Conservation (phyloP, 768 basidiomycete genomes). For the Leccinellum albellum region DNA sequence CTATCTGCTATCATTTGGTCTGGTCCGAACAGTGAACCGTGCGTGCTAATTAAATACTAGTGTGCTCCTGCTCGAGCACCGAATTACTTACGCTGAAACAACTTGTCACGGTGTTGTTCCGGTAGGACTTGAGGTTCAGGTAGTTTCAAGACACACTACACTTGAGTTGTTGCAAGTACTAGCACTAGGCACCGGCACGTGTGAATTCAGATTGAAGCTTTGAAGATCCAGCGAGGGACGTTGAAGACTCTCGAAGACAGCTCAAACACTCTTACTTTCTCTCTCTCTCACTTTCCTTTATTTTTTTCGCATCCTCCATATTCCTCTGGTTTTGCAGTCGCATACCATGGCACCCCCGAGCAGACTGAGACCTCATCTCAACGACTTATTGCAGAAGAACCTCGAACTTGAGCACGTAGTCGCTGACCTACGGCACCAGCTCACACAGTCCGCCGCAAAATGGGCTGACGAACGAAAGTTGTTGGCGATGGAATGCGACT, state of each 20-base stretch:
- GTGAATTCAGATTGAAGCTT: slow-evolving; percentile 10
- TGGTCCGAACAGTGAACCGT: background rate
- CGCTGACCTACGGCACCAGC: slow-evolving; percentile 26
- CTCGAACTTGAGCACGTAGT: slow-evolving; percentile 28
- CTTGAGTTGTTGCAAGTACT: too few relatives aligned
- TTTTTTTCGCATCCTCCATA: background rate
- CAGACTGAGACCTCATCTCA: slow-evolving; percentile 24
- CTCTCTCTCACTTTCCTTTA: background rate
- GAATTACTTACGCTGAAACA: too few relatives aligned
- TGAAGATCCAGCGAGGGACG: background rate
- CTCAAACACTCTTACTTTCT: background rate
- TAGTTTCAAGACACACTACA: too few relatives aligned
- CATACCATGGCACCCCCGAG: slow-evolving; percentile 25
- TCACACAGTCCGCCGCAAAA: slow-evolving; percentile 27
- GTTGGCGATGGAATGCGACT: slow-evolving; percentile 19
- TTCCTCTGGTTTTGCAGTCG: background rate
- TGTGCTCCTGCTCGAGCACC: too few relatives aligned
- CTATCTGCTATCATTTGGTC: too few relatives aligned
- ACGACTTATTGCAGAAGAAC: slow-evolving; percentile 27
- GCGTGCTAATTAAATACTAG: too few relatives aligned
- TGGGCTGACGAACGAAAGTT: slow-evolving; percentile 29
- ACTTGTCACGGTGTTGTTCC: too few relatives aligned
- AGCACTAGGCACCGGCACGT: slow-evolving; percentile 7
- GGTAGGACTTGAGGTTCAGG: too few relatives aligned
- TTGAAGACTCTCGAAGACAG: background rate